Evolutionary conservation across 2,329 filamentous ascomycete species (phyloP).

Genomic region (Fusarium coffeatum): DNA sequence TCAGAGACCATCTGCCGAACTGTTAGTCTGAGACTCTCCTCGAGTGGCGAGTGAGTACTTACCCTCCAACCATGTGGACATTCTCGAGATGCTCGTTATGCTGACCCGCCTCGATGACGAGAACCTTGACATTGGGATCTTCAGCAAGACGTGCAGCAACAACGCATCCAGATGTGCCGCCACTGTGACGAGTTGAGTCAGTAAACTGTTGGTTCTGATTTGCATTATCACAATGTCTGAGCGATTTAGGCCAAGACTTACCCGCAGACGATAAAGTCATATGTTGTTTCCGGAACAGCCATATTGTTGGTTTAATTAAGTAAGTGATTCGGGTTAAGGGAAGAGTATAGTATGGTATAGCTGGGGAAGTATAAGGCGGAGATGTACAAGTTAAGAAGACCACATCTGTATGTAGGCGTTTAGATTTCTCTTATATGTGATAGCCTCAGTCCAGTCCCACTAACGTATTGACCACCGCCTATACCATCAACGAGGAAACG

Average conservation of each 20-base stretch:
- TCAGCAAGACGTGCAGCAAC: conserved; percentile 54
- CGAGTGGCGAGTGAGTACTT: conserved; percentile 18
- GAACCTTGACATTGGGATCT: conserved; percentile 45
- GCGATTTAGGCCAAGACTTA: conserved; percentile 33
- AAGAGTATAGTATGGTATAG: background rate
- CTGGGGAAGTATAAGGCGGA: background rate
- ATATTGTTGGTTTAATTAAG: conserved; percentile 12
- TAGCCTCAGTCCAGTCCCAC: background rate
- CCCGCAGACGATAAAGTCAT: conserved; percentile 53
- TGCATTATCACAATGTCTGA: background rate
- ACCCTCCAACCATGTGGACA: conserved; percentile 63
- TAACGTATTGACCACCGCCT: background rate
- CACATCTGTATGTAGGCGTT: background rate
- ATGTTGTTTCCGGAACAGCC: conserved; percentile 39
- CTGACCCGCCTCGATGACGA: conserved; percentile 54
- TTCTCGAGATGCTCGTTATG: conserved; percentile 60
- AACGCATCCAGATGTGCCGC: conserved; percentile 54
- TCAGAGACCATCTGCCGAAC: conserved; percentile 54
- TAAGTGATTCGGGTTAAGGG: background rate
- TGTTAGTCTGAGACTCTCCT: background rate
- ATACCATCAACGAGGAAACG: background rate
- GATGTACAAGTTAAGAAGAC: background rate
- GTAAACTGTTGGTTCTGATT: background rate
- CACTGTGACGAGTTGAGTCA: conserved; percentile 35
- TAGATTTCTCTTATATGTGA: conserved; percentile 21